Base-by-base conservation (phyloP, 441 rosid species). In the Adansonia gregorii region DNA sequence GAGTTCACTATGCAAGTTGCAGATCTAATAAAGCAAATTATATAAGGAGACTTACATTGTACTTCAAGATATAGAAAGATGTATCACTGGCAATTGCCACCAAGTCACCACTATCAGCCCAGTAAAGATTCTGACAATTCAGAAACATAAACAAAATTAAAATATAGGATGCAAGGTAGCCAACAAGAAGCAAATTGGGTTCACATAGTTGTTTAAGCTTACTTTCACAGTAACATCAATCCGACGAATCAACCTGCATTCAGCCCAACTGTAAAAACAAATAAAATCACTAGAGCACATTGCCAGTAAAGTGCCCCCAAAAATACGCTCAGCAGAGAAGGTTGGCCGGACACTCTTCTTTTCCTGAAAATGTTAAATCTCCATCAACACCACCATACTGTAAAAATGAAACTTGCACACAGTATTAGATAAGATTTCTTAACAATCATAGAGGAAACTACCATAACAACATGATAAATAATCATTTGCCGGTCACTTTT, bases 101-200 rank as follows among this genome's bases (percentile, higher is more conserved):
- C 77, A 93, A 83, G 88, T 97, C 99, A 79, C 98, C 99, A 76
- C 98, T 91, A 76, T 97, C 99, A 83, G 98, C 99, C 99, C 99
- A 97, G 80, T 93, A 94, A 39, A 97, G 89, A 81, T 94, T 94
- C 99, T 96, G 88, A 78, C 24, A 86, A 76, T 65, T 77, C 76
- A 73, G 72, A 48, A 78, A 83, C 78, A 77, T 78, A 79, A 60
- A 64, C 19, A 75, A 69, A 19, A 64, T 73, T 56, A 14, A 61
- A 35, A 77, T 67, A 11, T 64, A 77, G 39, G 73, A 67, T 54
- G 52, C 63, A 78, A n/a, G 24, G 66, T 55, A 63, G 77, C 67
- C 64, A 51, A 74, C 66, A 80, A 72, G 51, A 39, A 78, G 74
- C 69, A 75, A 72, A 79, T 46, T 70, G 24, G 27, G 60, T 27